phyloP scores from a whole-genome alignment of 139 green algal genomes.

The Chlorella sorokiniana region DNA sequence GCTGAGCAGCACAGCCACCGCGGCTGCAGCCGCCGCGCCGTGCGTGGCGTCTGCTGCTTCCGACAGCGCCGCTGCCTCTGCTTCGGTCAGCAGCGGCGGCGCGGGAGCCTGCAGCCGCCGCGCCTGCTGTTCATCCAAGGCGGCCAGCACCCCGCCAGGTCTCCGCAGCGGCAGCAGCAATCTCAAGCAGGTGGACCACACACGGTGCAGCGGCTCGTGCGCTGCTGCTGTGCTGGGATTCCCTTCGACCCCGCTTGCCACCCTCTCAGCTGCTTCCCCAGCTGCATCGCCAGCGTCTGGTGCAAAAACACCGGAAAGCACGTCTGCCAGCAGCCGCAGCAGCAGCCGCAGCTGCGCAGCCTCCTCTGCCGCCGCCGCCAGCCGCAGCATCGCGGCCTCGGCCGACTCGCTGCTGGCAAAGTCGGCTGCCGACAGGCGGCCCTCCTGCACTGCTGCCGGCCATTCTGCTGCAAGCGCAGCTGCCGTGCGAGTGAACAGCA shows the following conservation, averaged over 20 bases:
- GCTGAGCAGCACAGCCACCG: slow-evolving; percentile 13
- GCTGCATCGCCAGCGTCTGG: background rate
- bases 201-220: background rate
- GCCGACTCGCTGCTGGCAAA: slow-evolving; percentile 5
- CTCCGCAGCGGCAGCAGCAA: slow-evolving; percentile 8
- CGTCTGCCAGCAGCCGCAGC: slow-evolving; percentile 7
- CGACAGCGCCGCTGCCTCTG: slow-evolving; percentile 1
- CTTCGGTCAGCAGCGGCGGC: background rate
- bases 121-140: slow-evolving; percentile 13
- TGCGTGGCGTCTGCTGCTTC: slow-evolving; percentile 23
- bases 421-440: slow-evolving; percentile 18
- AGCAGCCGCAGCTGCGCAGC: slow-evolving; percentile 8
- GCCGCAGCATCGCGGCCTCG: slow-evolving; percentile 6
- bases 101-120: background rate
- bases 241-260: background rate
- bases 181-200: slow-evolving; percentile 14
- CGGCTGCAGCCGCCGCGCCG: slow-evolving; percentile 14
- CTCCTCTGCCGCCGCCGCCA: background rate
- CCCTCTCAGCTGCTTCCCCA: background rate
- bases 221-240: background rate
- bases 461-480: slow-evolving; percentile 10
- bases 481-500: slow-evolving; percentile 16
- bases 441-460: slow-evolving; percentile 22
- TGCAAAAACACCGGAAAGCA: background rate
- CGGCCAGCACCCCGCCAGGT: slow-evolving; percentile 10